A percentile compares a stretch with the other conserved stretches of the same genome.
These are phyloP conservation scores for Cyphellophora europaea DNA, from an alignment of 2,329 filamentous ascomycete species.

Conservation along the genomic window DNA sequence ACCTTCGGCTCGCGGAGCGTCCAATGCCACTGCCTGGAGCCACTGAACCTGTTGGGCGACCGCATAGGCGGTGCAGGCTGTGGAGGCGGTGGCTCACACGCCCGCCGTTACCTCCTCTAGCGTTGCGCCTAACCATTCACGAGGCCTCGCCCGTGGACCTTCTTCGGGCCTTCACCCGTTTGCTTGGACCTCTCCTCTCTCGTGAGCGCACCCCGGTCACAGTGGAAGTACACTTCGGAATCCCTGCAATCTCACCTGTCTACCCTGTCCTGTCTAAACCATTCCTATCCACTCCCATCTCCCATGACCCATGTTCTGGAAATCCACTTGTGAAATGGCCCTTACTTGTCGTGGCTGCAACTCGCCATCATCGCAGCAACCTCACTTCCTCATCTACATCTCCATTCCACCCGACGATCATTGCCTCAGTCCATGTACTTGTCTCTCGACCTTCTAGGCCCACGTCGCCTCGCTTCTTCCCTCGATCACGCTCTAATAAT, in stretches of 20 bases:
- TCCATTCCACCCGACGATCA: background rate
- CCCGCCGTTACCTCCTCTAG: too few species aligned
- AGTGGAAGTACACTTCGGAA: conserved; percentile 1
- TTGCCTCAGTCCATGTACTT: too few species aligned
- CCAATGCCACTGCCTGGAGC: too few species aligned
- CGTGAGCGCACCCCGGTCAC: too few species aligned
- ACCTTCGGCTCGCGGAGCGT: too few species aligned
- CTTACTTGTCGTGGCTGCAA: background rate
- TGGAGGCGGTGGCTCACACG: background rate
- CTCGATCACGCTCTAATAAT: too few species aligned
- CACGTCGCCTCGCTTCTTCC: too few species aligned
- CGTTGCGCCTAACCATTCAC: background rate
- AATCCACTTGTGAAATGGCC: conserved; percentile 1
- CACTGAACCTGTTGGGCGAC: too few species aligned
- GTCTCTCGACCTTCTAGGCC: conserved; percentile 1
- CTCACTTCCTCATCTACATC: background rate
- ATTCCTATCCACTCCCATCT: conserved; percentile 2
- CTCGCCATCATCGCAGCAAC: background rate
- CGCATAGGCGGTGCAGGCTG: too few species aligned
- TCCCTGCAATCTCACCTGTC: conserved; percentile 2
- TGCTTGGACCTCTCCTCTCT: background rate
- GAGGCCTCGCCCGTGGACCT: background rate
- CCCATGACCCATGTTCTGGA: conserved; percentile 2
- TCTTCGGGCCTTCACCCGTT: background rate
- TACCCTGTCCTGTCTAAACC: conserved; percentile 1